Evolutionary conservation across 2,329 filamentous ascomycete genomes (phyloP).

Genomic region (Chaetomium olivaceum): DNA sequence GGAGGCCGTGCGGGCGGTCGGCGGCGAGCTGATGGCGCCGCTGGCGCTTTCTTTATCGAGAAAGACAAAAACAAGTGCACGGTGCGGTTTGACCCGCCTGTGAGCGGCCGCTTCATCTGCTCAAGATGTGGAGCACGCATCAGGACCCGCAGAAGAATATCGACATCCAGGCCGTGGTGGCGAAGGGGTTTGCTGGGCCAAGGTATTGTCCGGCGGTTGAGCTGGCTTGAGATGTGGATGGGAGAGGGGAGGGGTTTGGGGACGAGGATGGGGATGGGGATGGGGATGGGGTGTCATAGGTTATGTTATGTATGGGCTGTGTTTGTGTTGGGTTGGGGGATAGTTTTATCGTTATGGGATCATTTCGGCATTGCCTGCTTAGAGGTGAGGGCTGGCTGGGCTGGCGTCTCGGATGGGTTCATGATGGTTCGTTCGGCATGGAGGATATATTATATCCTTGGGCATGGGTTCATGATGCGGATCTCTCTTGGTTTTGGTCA

Average conservation of each 20-base stretch:
- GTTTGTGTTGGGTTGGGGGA: neutral
- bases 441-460: neutral
- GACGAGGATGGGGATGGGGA: no score
- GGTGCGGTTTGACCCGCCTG: slow-evolving; percentile 79
- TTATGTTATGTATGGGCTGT: no score
- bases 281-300: neutral
- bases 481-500: neutral
- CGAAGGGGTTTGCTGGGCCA: slow-evolving; percentile 80
- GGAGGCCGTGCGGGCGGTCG: slow-evolving; percentile 57
- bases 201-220: slow-evolving; percentile 76
- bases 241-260: no score
- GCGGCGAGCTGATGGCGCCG: slow-evolving; percentile 65
- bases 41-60: slow-evolving; percentile 82
- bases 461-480: slow-evolving; percentile 4
- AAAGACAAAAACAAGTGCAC: slow-evolving; percentile 81
- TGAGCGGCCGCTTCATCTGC: slow-evolving; percentile 80
- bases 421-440: neutral
- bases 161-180: slow-evolving; percentile 83
- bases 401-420: neutral
- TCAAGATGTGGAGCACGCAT: slow-evolving; percentile 87
- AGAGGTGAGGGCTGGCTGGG: neutral
- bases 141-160: slow-evolving; percentile 68
- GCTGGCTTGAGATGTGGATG: slow-evolving; percentile 49
- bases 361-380: neutral
- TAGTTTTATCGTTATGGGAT: neutral